Evolutionary conservation across 2,329 filamentous ascomycete species (phyloP).

Genomic region (Xylaria arbuscula): DNA sequence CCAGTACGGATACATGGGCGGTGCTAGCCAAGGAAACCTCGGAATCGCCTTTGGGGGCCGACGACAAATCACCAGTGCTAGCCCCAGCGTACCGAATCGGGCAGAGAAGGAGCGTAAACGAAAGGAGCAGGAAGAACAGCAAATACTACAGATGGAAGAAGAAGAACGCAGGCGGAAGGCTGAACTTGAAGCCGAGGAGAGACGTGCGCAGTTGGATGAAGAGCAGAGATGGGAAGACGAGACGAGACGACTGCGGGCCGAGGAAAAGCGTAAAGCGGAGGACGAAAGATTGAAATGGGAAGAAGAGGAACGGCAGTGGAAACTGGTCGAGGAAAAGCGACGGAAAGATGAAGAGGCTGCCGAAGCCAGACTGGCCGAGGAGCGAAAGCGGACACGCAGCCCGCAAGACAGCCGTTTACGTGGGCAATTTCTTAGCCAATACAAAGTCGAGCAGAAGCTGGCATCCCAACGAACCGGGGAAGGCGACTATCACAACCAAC

Average conservation of each 20-base stretch:
- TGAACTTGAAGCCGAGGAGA: constrained; percentile 68
- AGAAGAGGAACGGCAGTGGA: constrained; percentile 81
- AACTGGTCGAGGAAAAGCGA: constrained; percentile 77
- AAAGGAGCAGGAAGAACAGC: constrained; percentile 67
- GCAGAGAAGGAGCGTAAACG: constrained; percentile 83
- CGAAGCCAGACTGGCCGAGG: constrained; percentile 73
- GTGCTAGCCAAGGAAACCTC: constrained; percentile 93
- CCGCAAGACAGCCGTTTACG: constrained; percentile 75
- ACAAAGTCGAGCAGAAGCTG: constrained; percentile 75
- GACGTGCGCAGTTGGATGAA: constrained; percentile 70
- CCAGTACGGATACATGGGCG: constrained; percentile 98
- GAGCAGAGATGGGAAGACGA: constrained; percentile 75
- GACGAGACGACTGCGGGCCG: constrained; percentile 67
- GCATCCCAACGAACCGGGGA: constrained; percentile 53
- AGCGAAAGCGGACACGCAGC: constrained; percentile 70
- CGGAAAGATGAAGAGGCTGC: constrained; percentile 78
- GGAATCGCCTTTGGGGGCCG: constrained; percentile 92
- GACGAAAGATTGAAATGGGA: constrained; percentile 80
- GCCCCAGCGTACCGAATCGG: constrained; percentile 80
- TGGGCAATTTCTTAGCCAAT: constrained; percentile 88
- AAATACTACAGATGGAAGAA: constrained; percentile 65
- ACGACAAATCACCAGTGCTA: constrained; percentile 88
- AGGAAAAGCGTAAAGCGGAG: constrained; percentile 71
- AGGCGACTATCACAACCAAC: constrained; percentile 75
- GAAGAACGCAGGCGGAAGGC: constrained; percentile 60